phyloP scores from a whole-genome alignment of 164 flowering plant genomes.

The Magnolia kwangsiensis region DNA sequence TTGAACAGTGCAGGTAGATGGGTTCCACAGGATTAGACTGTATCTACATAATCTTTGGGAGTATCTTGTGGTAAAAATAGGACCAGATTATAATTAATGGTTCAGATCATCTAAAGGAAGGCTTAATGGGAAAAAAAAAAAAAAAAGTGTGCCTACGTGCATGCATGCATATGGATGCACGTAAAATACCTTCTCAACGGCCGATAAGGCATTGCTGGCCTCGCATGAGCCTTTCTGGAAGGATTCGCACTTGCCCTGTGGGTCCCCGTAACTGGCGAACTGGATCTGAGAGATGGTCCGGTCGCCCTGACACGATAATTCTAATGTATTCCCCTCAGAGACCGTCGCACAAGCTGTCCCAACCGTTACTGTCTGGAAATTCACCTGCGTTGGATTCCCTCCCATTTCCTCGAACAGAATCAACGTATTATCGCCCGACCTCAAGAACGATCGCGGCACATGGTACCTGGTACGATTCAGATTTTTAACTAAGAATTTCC shows the following conservation, averaged over 20 bases:
- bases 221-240: conserved; percentile 39
- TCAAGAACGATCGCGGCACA: conserved; percentile 48
- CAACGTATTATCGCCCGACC: conserved; percentile 32
- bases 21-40: too few species aligned
- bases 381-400: conserved; percentile 46
- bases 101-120: too few species aligned
- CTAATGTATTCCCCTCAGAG: conserved; percentile 29
- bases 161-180: neutral
- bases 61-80: too few species aligned
- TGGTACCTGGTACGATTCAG: conserved; percentile 43
- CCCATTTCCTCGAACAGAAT: conserved; percentile 64
- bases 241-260: conserved; percentile 46
- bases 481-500: too few species aligned
- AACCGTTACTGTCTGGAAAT: conserved; percentile 36
- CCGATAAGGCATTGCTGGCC: conserved; percentile 13
- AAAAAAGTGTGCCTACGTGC: neutral
- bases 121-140: neutral
- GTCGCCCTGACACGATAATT: conserved; percentile 42
- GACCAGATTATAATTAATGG: too few species aligned
- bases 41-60: too few species aligned
- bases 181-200: conserved; percentile 20
- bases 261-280: conserved; percentile 60
- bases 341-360: conserved; percentile 41
- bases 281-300: conserved; percentile 33
- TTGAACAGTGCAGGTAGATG: too few species aligned